Base-by-base conservation (phyloP, 1,139 yeast species). In the Magnusiomyces fungicola region DNA sequence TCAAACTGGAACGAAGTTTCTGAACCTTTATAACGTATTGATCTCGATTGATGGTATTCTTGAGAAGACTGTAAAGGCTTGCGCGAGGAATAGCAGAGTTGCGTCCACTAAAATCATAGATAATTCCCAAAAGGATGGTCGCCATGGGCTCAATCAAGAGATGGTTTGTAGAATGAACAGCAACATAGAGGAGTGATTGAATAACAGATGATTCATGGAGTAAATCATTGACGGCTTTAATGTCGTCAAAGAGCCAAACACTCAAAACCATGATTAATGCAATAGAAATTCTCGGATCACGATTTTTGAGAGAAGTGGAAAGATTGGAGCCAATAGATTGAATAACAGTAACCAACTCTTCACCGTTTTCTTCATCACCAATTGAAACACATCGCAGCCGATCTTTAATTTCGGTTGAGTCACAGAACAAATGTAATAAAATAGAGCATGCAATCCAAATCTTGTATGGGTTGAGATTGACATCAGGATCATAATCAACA, bases 361-460 rank as follows among this genome's bases (percentile, higher is more conserved):
- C 95, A 1, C 90, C 80, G 4, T 72, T 78, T 18, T 71, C 77
- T 53, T 79, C 81, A 47, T 67, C 70, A 3, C 95, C 96, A 12
- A 84, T 73, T n/a, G 71, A 71, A n/a, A 87, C 72, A 0, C 64
- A 62, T 45, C 79, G 68, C 0, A 86, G 76, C 30, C 75, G 57
- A 14, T 74, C 76, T 53, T 77, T 74, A 29, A 77, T 73, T 27
- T 74, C 80, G 7, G 62, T 63, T 9, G 69, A 61, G 24, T 79
- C 86, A 50, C 78, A 78, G 55, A 89, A 77, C 3, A 89, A 62
- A 52, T 78, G 78, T 50, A 85, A 70, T 38, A 92, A 62, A 3
- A 87, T 71, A 2, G 80, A 75, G 1, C 87, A 72, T 0, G 97
- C 81, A 68, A 92, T 90, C 95, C 96, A 94, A 0, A 81, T 69